Evolutionary conservation across 1,284 basidiomycete genomes (phyloP).

Genomic region (Thecaphora thlaspeos): DNA sequence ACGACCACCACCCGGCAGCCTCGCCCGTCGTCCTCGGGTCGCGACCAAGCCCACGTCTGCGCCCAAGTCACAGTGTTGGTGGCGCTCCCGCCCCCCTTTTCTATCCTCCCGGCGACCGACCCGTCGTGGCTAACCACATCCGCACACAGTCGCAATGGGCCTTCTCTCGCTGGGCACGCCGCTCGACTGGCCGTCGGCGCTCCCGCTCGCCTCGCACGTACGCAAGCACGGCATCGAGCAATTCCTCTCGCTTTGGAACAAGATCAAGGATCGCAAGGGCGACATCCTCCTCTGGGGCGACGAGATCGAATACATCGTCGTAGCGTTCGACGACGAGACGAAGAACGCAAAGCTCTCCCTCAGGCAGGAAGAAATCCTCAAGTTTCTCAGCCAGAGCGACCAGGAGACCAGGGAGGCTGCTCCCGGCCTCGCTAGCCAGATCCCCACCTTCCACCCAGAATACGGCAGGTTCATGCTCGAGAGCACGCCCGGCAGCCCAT

Average conservation of each 20-base stretch:
- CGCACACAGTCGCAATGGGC: conserved; percentile 71
- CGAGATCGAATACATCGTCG: conserved; percentile 98
- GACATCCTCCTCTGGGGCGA: conserved; percentile 98
- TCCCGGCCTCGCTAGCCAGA: conserved; percentile 64
- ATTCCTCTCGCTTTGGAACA: conserved; percentile 88
- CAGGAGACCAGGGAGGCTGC: conserved; percentile 66
- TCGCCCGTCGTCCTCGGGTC: too few species aligned
- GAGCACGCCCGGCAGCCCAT: conserved; percentile 91
- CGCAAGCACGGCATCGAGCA: conserved; percentile 90
- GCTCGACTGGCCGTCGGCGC: conserved; percentile 85
- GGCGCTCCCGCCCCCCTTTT: too few species aligned
- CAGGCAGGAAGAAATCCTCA: conserved; percentile 88
- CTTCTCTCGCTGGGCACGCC: conserved; percentile 92
- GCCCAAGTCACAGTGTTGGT: too few species aligned
- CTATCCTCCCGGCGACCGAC: too few species aligned
- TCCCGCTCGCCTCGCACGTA: conserved; percentile 76
- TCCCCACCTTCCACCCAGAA: conserved; percentile 96
- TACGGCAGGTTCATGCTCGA: conserved; percentile 99
- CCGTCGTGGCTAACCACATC: not conserved
- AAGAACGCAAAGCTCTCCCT: conserved; percentile 85
- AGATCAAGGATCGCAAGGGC: conserved; percentile 84
- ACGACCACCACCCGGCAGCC: too few species aligned
- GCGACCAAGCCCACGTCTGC: too few species aligned
- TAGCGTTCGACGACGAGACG: conserved; percentile 75
- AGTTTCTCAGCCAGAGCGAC: conserved; percentile 64